These are phyloP conservation scores for Colletotrichum musicola DNA, from an alignment of 2,329 filamentous ascomycete species.

Conservation along the genomic window DNA sequence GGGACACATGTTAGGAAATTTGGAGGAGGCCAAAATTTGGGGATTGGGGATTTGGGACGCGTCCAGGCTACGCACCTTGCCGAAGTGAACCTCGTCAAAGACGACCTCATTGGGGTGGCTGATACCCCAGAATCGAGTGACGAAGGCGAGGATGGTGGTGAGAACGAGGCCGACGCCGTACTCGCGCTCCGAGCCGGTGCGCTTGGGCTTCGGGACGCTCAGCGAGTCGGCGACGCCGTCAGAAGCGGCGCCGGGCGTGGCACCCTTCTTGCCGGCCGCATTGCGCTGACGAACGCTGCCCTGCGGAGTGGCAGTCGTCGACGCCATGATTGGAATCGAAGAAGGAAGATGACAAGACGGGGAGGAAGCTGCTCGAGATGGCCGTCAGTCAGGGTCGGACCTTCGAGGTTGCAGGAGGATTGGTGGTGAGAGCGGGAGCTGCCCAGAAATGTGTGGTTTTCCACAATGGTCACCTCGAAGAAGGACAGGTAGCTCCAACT, in stretches of 20 bases:
- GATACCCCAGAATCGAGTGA: slow-evolving; percentile 96
- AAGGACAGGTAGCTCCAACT: slow-evolving; percentile 39
- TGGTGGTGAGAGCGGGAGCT: slow-evolving; percentile 13
- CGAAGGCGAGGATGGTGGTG: slow-evolving; percentile 86
- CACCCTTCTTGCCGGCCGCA: slow-evolving; percentile 61
- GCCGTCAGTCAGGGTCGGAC: slow-evolving; percentile 22
- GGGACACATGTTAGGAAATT: not conserved
- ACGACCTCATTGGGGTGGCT: slow-evolving; percentile 96
- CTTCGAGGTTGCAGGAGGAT: slow-evolving; percentile 7
- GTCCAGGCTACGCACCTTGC: slow-evolving; percentile 77
- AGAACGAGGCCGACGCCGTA: slow-evolving; percentile 83
- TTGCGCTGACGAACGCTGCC: slow-evolving; percentile 69
- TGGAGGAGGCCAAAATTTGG: not conserved
- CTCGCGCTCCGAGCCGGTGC: slow-evolving; percentile 76
- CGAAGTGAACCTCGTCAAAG: slow-evolving; percentile 99
- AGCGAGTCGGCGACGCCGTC: slow-evolving; percentile 66
- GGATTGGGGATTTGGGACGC: too few species aligned
- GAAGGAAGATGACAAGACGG: slow-evolving; percentile 22
- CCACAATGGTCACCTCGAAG: slow-evolving; percentile 19
- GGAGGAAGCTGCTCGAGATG: slow-evolving; percentile 31
- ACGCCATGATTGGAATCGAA: slow-evolving; percentile 54
- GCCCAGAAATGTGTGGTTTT: slow-evolving; percentile 7
- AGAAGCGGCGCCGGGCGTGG: slow-evolving; percentile 50
- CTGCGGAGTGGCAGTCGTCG: slow-evolving; percentile 60
- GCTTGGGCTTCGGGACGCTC: slow-evolving; percentile 54